A percentile compares a stretch with the other conserved stretches of the same genome.
Evolutionary conservation across 1,139 yeast species (phyloP).

Genomic region (Entelexis sorbosivorans): DNA sequence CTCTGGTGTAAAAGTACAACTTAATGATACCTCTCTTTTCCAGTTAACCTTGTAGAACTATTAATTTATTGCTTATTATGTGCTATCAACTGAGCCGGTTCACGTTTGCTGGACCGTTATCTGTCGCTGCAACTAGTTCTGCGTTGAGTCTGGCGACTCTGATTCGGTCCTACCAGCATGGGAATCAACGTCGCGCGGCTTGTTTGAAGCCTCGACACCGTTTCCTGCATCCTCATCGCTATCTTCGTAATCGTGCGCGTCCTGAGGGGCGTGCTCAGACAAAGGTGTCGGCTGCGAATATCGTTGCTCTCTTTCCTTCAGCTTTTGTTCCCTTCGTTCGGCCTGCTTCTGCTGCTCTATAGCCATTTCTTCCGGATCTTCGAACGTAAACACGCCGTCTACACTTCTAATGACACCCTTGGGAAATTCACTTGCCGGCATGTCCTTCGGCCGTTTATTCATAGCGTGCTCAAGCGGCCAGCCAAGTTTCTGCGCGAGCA

Average conservation of each 20-base stretch:
- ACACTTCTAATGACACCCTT: constrained; percentile 16
- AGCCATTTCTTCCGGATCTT: constrained; percentile 1
- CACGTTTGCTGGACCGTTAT: not conserved
- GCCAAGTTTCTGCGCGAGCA: constrained; percentile 47
- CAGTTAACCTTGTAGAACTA: not conserved
- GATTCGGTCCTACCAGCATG: too few species aligned
- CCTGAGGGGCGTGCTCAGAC: not conserved
- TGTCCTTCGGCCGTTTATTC: constrained; percentile 24
- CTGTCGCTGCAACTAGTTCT: too few species aligned
- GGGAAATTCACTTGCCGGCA: constrained; percentile 19
- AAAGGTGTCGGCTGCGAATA: not conserved
- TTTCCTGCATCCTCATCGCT: too few species aligned
- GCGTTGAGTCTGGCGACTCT: too few species aligned
- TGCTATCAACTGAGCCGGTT: not conserved
- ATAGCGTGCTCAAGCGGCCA: constrained; percentile 60
- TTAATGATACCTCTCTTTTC: constrained; percentile 2
- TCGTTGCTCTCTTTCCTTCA: not conserved
- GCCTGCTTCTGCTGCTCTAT: not conserved
- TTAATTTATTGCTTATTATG: not conserved
- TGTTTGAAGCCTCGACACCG: too few species aligned
- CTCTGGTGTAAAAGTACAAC: not conserved
- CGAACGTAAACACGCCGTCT: constrained; percentile 21
- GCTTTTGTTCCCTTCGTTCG: not conserved
- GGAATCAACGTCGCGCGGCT: too few species aligned
- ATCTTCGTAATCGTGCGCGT: too few species aligned